Evolutionary conservation across 495 filamentous ascomycete genomes (phyloP), one percentile per base, ranked within the genome.

Genomic region (Tuber indicum): DNA sequence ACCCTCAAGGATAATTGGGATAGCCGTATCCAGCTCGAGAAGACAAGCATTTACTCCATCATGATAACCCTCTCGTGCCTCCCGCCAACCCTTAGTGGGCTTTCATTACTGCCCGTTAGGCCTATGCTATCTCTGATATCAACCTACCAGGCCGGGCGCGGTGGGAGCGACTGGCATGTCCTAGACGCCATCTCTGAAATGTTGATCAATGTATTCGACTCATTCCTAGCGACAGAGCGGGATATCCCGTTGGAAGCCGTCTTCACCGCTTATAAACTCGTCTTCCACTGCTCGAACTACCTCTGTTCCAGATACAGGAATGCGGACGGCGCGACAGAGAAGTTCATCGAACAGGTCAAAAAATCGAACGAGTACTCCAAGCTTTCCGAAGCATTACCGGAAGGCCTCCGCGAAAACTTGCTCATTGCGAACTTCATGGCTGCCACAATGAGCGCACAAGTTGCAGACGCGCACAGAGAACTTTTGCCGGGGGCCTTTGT

Each of bases 281-380:
- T 17, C 58, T 66, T 32, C 58, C 26, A 66, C 26, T 66, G 58
- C 58, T 66, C 58, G 12, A 66, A 66, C 32, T 66, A 66, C 32
- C 58, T 66, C 58, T 66, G 58, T 26, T 66, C n/a, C 58, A 66
- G 58, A 66, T 66, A 36, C 26, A 66, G 58, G 58, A 36, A 66
- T 36, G 17, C 58, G 0, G 17, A 36, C 26, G 16, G 5, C 58
- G 16, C 26, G 26, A 17, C 58, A 36, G 26, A 36, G 12, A 36
- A 66, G 36, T 66, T 66, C 26, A 36, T 17, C 4, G 58, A 66
- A 36, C 58, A 66, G 17, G 26, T 36, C 58, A 36, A 36, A 4
- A 66, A 66, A 36, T 66, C 58, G 26, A 66, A 66, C 26, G 58
- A 66, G 58, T 66, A 66, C 14, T 66, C 58, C 26, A 5, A 66